A percentile compares a stretch with the other conserved stretches of the same genome.
phyloP scores from a whole-genome alignment of 257 asterid genomes.

The Nemophila menziesii region DNA sequence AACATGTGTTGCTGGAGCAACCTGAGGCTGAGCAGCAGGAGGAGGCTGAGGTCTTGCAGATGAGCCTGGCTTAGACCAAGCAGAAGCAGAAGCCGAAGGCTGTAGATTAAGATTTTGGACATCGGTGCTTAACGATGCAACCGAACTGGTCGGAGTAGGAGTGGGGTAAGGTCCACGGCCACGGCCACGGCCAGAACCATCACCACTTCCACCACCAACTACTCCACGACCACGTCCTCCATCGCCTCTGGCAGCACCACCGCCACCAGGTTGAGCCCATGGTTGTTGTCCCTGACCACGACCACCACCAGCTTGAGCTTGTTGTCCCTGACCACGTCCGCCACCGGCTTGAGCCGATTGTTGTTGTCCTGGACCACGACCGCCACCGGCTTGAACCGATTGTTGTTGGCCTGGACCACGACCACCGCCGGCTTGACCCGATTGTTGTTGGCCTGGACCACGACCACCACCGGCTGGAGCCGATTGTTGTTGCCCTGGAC shows the following conservation, averaged over 20 bases:
- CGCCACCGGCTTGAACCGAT: conserved; percentile 11
- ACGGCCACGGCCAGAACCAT: conserved; percentile 22
- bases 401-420: conserved; percentile 2
- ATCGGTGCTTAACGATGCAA: conserved; percentile 11
- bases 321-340: conserved; percentile 2
- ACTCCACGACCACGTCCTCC: conserved; percentile 16
- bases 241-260: conserved; percentile 6
- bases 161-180: conserved; percentile 6
- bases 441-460: background rate
- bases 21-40: background rate
- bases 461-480: conserved; percentile 16
- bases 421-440: conserved; percentile 12
- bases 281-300: background rate
- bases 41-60: conserved; percentile 9
- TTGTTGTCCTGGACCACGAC: conserved; percentile 3
- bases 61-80: conserved; percentile 11
- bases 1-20: background rate
- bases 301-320: background rate
- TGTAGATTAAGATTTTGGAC: conserved; percentile 25
- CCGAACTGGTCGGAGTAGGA: conserved; percentile 14
- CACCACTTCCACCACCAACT: conserved; percentile 22
- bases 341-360: conserved; percentile 12
- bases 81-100: conserved; percentile 9
- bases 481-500: too few relatives aligned
- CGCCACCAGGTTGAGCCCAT: background rate